Evolutionary conservation across 2,329 filamentous ascomycete genomes (phyloP).

Genomic region (Lasiodiplodia theobromae): DNA sequence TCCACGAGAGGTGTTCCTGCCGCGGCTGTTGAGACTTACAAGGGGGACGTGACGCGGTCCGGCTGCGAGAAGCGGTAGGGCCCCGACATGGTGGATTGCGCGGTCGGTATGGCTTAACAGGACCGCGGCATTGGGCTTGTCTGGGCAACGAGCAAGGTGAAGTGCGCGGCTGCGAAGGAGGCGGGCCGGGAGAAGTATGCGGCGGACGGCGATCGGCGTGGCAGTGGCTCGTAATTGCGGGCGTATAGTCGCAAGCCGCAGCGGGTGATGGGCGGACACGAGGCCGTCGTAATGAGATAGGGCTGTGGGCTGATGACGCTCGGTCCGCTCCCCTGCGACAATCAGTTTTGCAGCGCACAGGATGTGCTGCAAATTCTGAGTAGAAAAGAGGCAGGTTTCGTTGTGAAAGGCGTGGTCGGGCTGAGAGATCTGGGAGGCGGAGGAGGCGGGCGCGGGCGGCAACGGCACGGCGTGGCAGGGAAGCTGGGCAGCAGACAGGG

Average conservation of each 20-base stretch:
- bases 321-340: constrained; percentile 17
- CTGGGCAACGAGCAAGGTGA: background rate
- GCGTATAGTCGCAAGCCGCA: constrained; percentile 3
- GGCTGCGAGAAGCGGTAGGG: constrained; percentile 22
- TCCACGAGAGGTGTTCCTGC: background rate
- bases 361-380: background rate
- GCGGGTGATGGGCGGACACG: constrained; percentile 19
- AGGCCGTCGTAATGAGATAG: constrained; percentile 14
- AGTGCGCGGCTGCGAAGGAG: background rate
- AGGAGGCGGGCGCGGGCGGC: constrained; percentile 6
- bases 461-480: background rate
- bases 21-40: constrained; percentile 30
- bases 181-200: background rate
- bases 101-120: constrained; percentile 20
- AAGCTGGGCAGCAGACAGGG: constrained; percentile 19
- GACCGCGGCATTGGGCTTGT: constrained; percentile 21
- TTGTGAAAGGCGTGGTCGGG: background rate
- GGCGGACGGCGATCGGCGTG: constrained; percentile 4
- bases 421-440: background rate
- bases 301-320: constrained; percentile 26
- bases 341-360: background rate
- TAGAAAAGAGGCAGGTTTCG: background rate
- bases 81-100: constrained; percentile 28
- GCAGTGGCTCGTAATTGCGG: constrained; percentile 13
- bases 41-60: constrained; percentile 31